Evolutionary conservation across 2,329 filamentous ascomycete species (phyloP), one percentile per base, ranked within the genome.

Genomic region (Metarhizium rileyi): DNA sequence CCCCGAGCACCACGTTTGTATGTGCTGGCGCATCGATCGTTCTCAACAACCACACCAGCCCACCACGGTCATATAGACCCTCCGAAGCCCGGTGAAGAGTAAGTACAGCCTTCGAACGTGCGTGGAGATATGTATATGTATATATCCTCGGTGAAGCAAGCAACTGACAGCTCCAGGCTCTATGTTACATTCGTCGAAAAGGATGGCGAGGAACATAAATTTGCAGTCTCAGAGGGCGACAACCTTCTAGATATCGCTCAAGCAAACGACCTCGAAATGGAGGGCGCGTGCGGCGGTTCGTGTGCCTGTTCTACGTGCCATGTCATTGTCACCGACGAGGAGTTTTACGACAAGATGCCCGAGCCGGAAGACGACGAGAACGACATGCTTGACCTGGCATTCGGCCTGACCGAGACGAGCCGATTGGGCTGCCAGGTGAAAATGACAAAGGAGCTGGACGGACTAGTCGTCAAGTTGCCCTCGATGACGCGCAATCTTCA

Each of bases 211-310:
- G 76, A 83, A 56, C 77, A 87, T 66, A 87, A 84, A 53, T 81
- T 96, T 60, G 82, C 85, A 52, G 91, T 96, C 8, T 75, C 81
- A 14, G 82, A 86, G 59, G 93, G 93, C 46, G 90, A 95, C 68
- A 98, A 98, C 67, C 74, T 98, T 48, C 77, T 98, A 49, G 91
- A 97, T 62, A 91, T 98, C 62, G 93, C 91, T 22, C 91, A 96
- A 66, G 88, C 86, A 43, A 81, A 97, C 67, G 91, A 97, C 63
- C 74, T 98, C 40, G 93, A 98, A 67, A 97, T 98, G 91, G 93
- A 98, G 74, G 90, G 93, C 53, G 93, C 93, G 12, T 98, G 93
- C 63, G 93, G 93, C 57, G 93, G 90, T 22, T 93, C 87, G 30
- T 95, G 90, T 69, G 90, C 90, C 49, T 95, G 90, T 71, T 93